These are phyloP conservation scores for Prunus yedoensis DNA, from an alignment of 331 rosid genomes.

Conservation along the genomic window DNA sequence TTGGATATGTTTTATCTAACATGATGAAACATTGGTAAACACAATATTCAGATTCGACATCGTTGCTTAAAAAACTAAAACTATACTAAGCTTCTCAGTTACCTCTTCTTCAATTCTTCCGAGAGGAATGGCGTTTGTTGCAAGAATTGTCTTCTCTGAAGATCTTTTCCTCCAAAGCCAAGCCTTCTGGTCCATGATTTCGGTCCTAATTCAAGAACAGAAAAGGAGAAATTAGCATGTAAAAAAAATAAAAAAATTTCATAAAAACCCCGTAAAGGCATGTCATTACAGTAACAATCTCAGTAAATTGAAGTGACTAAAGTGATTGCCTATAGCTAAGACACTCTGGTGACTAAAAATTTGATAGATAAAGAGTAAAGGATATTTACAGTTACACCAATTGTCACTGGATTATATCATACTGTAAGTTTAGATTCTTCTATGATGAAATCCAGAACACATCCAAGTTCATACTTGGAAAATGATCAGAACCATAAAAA, in stretches of 20 bases:
- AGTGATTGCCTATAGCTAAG: background rate
- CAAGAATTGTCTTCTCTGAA: conserved; percentile 53
- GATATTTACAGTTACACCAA: too few relatives aligned
- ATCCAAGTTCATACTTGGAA: too few relatives aligned
- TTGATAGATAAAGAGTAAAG: too few relatives aligned
- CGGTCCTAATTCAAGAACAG: conserved; percentile 28
- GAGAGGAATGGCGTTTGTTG: conserved; percentile 36
- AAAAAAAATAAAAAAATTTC: background rate
- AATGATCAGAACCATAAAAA: background rate
- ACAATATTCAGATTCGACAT: conserved; percentile 15
- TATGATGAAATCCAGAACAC: too few relatives aligned
- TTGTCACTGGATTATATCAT: too few relatives aligned
- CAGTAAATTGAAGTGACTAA: conserved; percentile 2
- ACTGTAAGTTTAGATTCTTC: too few relatives aligned
- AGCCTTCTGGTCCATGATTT: conserved; percentile 63
- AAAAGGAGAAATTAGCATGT: conserved; percentile 4
- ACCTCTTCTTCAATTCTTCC: conserved; percentile 52
- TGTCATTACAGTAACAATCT: background rate
- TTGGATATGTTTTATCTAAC: conserved; percentile 35
- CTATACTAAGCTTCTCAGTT: background rate
- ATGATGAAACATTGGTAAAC: conserved; percentile 16
- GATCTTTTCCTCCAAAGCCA: conserved; percentile 77
- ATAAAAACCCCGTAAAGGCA: background rate
- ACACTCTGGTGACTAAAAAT: background rate
- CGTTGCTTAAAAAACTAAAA: background rate